Percentiles rank a stretch among this genome's conserved stretches.
Evolutionary conservation across 1,284 basidiomycete genomes (phyloP).

Genomic region (Bjerkandera adusta): DNA sequence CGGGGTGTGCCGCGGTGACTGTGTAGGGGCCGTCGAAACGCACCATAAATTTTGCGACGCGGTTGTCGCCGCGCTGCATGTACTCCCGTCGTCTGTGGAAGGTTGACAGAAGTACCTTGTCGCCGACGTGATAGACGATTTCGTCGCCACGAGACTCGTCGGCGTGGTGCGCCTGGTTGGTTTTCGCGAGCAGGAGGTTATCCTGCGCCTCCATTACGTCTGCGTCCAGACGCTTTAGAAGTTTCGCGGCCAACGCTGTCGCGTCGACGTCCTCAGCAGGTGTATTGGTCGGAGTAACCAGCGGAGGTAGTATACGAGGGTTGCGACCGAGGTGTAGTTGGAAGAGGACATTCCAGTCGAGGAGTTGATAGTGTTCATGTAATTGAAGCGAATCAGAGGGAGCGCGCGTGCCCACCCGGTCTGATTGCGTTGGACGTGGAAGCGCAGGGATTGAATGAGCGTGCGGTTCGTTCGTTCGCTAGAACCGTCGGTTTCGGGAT

Average conservation of each 20-base stretch:
- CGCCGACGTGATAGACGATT: slow-evolving; percentile 7
- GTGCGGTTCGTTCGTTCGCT: slow-evolving; percentile 21
- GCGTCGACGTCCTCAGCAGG: not conserved
- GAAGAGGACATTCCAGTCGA: slow-evolving; percentile 33
- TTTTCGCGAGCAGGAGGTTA: slow-evolving; percentile 7
- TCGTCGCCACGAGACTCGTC: slow-evolving; percentile 10
- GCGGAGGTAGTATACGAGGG: slow-evolving; percentile 18
- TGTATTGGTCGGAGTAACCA: not conserved
- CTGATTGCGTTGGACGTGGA: slow-evolving; percentile 29
- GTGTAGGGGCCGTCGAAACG: slow-evolving; percentile 20
- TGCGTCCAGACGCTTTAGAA: slow-evolving; percentile 1
- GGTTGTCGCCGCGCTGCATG: slow-evolving; percentile 3
- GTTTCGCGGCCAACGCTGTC: not conserved
- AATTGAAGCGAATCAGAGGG: slow-evolving; percentile 31
- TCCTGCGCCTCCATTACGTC: slow-evolving; percentile 12
- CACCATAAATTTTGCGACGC: slow-evolving; percentile 24
- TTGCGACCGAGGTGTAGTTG: slow-evolving; percentile 14
- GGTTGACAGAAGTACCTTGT: slow-evolving; percentile 14
- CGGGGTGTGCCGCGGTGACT: slow-evolving; percentile 12
- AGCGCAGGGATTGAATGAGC: slow-evolving; percentile 23
- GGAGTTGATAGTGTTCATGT: slow-evolving; percentile 30
- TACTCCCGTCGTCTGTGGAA: slow-evolving; percentile 18
- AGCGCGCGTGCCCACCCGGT: slow-evolving; percentile 31
- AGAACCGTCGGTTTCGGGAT: slow-evolving; percentile 24
- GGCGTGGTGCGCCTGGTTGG: slow-evolving; percentile 4